phyloP scores from a whole-genome alignment of 768 basidiomycete species.

The Mrakia hoshinonis region DNA sequence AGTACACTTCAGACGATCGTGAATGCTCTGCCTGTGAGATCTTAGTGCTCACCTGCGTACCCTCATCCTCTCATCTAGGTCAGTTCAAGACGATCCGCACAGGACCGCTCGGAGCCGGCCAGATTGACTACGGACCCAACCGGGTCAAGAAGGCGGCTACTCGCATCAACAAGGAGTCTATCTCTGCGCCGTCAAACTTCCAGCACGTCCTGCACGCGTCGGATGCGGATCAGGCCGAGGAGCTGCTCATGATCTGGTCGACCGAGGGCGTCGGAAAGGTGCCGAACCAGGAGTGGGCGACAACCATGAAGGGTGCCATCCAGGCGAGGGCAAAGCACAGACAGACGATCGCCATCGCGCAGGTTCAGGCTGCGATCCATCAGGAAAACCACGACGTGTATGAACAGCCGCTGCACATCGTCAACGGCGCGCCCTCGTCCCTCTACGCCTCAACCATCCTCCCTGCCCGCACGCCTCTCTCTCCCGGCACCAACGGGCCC shows the following conservation, averaged over 20 bases:
- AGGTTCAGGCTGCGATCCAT: constrained; percentile 37
- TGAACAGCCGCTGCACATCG: constrained; percentile 33
- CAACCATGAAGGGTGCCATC: constrained; percentile 38
- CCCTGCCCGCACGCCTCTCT: background rate
- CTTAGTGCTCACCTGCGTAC: too few species aligned
- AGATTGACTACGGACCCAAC: constrained; percentile 13
- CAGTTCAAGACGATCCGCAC: constrained; percentile 1
- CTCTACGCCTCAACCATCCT: constrained; percentile 37
- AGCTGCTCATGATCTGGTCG: constrained; percentile 76
- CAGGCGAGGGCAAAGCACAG: constrained; percentile 39
- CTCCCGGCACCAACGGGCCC: background rate
- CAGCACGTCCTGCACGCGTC: constrained; percentile 88
- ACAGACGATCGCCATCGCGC: constrained; percentile 40
- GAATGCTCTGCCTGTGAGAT: too few species aligned
- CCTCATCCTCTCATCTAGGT: too few species aligned
- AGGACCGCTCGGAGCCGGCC: background rate
- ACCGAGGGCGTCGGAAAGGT: constrained; percentile 59
- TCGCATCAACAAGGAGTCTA: constrained; percentile 78
- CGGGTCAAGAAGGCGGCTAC: constrained; percentile 38
- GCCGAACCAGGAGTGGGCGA: constrained; percentile 40
- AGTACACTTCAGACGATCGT: too few species aligned
- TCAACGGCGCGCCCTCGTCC: constrained; percentile 42
- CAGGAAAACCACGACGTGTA: background rate
- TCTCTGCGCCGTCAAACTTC: constrained; percentile 71
- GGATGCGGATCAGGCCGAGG: constrained; percentile 79